phyloP scores from a whole-genome alignment of 179 eudicot genomes.

The Camellia oleifera region DNA sequence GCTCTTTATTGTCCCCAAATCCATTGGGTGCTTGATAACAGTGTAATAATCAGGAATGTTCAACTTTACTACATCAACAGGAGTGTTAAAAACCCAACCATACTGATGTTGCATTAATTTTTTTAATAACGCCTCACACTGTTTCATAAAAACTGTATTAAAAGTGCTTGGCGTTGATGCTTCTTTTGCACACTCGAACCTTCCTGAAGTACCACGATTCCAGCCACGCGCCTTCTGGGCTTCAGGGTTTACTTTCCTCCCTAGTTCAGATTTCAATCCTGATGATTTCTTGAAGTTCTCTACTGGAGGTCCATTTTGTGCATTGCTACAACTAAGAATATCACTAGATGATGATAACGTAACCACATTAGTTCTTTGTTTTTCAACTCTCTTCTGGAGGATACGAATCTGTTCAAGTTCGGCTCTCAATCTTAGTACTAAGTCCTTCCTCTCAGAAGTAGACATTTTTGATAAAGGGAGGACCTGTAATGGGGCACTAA shows the following conservation, averaged over 20 bases:
- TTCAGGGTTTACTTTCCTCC: constrained; percentile 34
- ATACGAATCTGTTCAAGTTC: constrained; percentile 65
- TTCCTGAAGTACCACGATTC: constrained; percentile 44
- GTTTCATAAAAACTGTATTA: constrained; percentile 43
- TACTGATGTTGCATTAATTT: constrained; percentile 52
- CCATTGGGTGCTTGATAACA: constrained; percentile 81
- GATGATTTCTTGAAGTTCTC: constrained; percentile 25
- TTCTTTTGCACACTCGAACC: constrained; percentile 36
- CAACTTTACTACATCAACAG: constrained; percentile 66
- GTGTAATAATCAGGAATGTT: constrained; percentile 69
- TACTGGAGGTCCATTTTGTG: constrained; percentile 33
- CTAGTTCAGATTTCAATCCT: constrained; percentile 23
- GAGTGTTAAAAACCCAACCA: constrained; percentile 69
- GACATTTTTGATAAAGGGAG: constrained; percentile 56
- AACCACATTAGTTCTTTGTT: constrained; percentile 28
- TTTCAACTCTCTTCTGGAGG: constrained; percentile 50
- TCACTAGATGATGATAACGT: constrained; percentile 48
- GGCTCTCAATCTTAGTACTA: constrained; percentile 44
- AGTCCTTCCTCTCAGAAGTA: constrained; percentile 42
- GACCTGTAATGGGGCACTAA: constrained; percentile 59
- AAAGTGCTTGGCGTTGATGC: constrained; percentile 17
- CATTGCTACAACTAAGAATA: constrained; percentile 46
- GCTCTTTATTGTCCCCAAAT: constrained; percentile 62
- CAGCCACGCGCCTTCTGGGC: constrained; percentile 32
- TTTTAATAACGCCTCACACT: constrained; percentile 54